Conservation (phyloP, 495 filamentous ascomycete genomes). For the Hyaloscypha hepaticicola region DNA sequence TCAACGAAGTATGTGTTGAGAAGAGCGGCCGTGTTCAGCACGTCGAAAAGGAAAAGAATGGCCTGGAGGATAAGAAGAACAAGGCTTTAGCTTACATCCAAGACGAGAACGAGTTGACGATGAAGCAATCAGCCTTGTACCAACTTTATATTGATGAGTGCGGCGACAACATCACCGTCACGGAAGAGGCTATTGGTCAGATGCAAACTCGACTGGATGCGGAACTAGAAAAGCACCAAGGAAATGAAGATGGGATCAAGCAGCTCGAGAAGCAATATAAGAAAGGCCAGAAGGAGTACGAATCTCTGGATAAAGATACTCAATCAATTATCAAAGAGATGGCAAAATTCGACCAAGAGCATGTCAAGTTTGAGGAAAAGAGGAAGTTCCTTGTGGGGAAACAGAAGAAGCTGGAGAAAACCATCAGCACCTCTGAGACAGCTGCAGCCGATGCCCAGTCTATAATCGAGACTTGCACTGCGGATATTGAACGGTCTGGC, state of each 20-base stretch:
- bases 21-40: constrained; percentile 94
- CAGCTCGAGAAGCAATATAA: constrained; percentile 83
- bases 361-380: constrained; percentile 97
- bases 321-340: constrained; percentile 84
- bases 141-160: constrained; percentile 88
- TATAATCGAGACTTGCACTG: constrained; percentile 69
- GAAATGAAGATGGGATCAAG: constrained; percentile 89
- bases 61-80: constrained; percentile 93
- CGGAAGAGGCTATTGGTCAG: constrained; percentile 83
- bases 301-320: constrained; percentile 76
- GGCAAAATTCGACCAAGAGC: constrained; percentile 90
- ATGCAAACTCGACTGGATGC: constrained; percentile 85
- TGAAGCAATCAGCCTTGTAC: constrained; percentile 87
- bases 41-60: constrained; percentile 94
- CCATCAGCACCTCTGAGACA: constrained; percentile 61
- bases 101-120: constrained; percentile 87
- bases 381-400: constrained; percentile 87
- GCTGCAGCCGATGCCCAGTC: constrained; percentile 73
- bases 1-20: constrained; percentile 93
- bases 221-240: constrained; percentile 88
- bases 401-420: constrained; percentile 92
- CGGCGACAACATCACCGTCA: constrained; percentile 82
- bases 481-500: constrained; percentile 74
- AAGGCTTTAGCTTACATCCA: constrained; percentile 84
- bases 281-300: constrained; percentile 73